Evolutionary conservation across 1,284 basidiomycete genomes (phyloP).

Genomic region (Hymenochaete sp.): DNA sequence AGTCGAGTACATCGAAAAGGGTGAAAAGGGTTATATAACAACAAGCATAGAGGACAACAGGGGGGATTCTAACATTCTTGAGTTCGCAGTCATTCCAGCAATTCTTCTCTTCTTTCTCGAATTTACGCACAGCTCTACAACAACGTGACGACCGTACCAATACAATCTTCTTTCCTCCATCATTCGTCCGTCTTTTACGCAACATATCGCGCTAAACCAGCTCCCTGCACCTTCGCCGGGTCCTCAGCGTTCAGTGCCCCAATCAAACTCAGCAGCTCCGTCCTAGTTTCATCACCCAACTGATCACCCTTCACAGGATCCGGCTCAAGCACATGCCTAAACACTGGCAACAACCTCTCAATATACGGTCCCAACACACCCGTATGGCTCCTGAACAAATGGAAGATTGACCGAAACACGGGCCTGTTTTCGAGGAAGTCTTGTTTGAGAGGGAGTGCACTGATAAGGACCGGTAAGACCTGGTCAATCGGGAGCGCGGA

Average conservation of each 20-base stretch:
- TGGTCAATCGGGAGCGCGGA: constrained; percentile 83
- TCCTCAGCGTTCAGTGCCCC: constrained; percentile 65
- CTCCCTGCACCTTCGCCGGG: constrained; percentile 67
- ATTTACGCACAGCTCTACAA: no score
- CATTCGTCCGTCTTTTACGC: no score
- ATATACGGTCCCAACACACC: constrained; percentile 68
- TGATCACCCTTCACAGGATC: constrained; percentile 67
- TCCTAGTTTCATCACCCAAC: constrained; percentile 68
- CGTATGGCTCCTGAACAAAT: constrained; percentile 74
- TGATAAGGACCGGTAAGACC: constrained; percentile 80
- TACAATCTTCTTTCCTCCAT: constrained; percentile 24
- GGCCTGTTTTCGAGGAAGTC: constrained; percentile 88
- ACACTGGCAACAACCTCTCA: constrained; percentile 77
- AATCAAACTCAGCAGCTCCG: constrained; percentile 70
- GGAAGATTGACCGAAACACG: constrained; percentile 86
- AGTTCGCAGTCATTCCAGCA: no score
- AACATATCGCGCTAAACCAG: constrained; percentile 50
- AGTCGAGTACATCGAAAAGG: no score
- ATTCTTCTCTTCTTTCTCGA: no score
- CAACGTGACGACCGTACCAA: no score
- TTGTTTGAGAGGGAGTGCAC: constrained; percentile 79
- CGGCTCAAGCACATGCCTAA: constrained; percentile 79
- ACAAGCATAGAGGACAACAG: no score
- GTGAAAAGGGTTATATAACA: no score
- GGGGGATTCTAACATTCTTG: no score